Evolutionary conservation across 257 asterid genomes (phyloP).

Genomic region (Ilex aquifolium): DNA sequence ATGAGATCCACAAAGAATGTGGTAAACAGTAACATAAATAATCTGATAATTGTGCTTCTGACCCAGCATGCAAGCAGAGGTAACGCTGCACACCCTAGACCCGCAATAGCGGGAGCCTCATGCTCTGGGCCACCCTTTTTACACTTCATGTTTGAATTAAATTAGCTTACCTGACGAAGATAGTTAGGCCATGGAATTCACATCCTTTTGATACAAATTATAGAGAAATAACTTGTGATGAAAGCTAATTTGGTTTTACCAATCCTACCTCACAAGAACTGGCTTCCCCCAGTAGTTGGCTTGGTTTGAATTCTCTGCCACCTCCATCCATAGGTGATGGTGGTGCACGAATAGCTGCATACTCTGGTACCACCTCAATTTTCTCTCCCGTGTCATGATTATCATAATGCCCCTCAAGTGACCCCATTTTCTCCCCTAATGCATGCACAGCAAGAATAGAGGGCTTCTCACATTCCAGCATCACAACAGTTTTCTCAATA

Average conservation of each 20-base stretch:
- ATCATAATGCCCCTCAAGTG: constrained; percentile 4
- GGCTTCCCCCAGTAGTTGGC: too few relatives aligned
- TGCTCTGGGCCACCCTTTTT: neutral
- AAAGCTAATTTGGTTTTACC: neutral
- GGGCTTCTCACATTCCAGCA: constrained; percentile 71
- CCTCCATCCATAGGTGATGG: constrained; percentile 33
- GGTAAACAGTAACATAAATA: neutral
- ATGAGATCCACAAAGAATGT: neutral
- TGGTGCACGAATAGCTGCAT: constrained; percentile 34
- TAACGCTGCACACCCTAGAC: too few relatives aligned
- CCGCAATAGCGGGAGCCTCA: too few relatives aligned
- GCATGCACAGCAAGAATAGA: constrained; percentile 30
- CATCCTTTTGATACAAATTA: neutral
- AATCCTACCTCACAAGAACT: constrained; percentile 41
- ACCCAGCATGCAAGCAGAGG: neutral
- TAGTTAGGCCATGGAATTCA: neutral
- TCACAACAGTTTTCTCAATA: constrained; percentile 66
- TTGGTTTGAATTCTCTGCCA: constrained; percentile 8
- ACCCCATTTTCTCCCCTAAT: constrained; percentile 30
- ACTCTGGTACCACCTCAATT: constrained; percentile 24
- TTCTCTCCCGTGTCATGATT: constrained; percentile 24
- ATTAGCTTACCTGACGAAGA: neutral
- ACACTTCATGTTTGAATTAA: neutral
- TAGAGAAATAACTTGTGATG: neutral
- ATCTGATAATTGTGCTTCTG: neutral